Evolutionary conservation across 2,329 filamentous ascomycete genomes (phyloP), one percentile per base, ranked within the genome.

Genomic region (Venturia pyrina): DNA sequence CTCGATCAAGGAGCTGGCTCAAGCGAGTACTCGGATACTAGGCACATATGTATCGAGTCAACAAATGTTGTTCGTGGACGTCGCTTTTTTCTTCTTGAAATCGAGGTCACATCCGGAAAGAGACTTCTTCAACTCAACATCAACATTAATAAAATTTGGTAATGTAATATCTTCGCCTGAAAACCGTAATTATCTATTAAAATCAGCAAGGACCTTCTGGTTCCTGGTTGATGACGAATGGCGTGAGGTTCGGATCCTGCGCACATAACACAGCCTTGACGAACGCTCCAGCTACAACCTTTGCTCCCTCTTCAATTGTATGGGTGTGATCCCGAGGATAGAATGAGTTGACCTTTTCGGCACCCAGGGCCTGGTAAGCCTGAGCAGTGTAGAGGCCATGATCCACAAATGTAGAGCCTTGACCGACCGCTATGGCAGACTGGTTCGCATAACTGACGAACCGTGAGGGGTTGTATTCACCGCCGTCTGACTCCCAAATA

Each of bases 271-370:
- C 72, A 0, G 78, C 85, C 76, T 85, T 85, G 40, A 85, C 81
- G 70, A 87, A 88, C 5, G 83, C 80, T 69, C 82, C 77, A 0
- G 84, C 80, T 64, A 84, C 82, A 4, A 81, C 75, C 67, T 83
- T 77, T 1, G 86, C 85, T n/a, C 85, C 82, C 37, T 74, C 76
- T 0, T 83, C 76, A 63, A 80, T 82, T 1, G 85, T 87, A 72
- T 88, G 86, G 0, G 85, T 88, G 72, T 88, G 85, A 69, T 63
- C 85, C 24, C 79, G 78, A 0, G 85, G 83, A 68, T 81, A 89
- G 68, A 81, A 78, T 0, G 76, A 75, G 71, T 86, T 80, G 34
- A 86, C 83, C 3, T 75, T 78, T 0, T 75, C 67, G 50, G 74
- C 75, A 0, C 85, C 84, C 59, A 86, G 70, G 17, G 76, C 75